Percentiles rank a stretch among this genome's conserved stretches.
Evolutionary conservation across 306 rosid genomes (phyloP).

Genomic region (Benincasa hispida): DNA sequence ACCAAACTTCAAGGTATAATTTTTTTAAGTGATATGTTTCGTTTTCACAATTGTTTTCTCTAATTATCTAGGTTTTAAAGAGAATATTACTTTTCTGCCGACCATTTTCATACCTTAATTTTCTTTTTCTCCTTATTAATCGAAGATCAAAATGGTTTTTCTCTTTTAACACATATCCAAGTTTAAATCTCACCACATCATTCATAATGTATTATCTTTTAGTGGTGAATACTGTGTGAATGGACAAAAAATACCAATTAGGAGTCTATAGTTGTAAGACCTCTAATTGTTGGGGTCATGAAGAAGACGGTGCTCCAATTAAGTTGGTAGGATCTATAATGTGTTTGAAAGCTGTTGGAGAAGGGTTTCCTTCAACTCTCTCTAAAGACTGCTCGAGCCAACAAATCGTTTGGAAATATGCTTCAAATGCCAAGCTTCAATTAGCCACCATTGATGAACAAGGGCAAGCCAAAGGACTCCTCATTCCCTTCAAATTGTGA

Average conservation of each 20-base stretch:
- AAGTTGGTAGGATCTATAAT: not conserved
- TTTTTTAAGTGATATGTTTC: too few relatives aligned
- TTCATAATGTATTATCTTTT: conserved; percentile 21
- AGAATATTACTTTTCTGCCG: not conserved
- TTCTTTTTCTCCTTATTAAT: too few relatives aligned
- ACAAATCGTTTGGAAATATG: conserved; percentile 21
- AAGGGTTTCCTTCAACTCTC: conserved; percentile 16
- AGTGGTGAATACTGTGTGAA: conserved; percentile 25
- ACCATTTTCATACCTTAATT: not conserved
- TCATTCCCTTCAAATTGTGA: conserved; percentile 16
- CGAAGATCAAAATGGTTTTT: too few relatives aligned
- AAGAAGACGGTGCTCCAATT: conserved; percentile 20
- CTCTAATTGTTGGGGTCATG: conserved; percentile 17
- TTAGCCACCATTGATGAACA: conserved; percentile 11
- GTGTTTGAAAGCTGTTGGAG: conserved; percentile 23
- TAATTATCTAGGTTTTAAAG: too few relatives aligned
- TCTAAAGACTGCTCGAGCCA: conserved; percentile 18
- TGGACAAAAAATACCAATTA: conserved; percentile 9
- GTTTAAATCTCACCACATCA: conserved; percentile 14
- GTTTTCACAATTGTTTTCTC: too few relatives aligned
- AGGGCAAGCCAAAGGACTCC: conserved; percentile 10
- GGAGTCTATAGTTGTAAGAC: conserved; percentile 15
- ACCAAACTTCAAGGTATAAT: conserved; percentile 20
- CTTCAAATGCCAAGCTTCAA: conserved; percentile 26
- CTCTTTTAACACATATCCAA: conserved; percentile 18